A percentile compares a stretch with the other conserved stretches of the same genome.
Evolutionary conservation across 2,329 filamentous ascomycete genomes (phyloP).

Genomic region (Talaromyces verruculosus): DNA sequence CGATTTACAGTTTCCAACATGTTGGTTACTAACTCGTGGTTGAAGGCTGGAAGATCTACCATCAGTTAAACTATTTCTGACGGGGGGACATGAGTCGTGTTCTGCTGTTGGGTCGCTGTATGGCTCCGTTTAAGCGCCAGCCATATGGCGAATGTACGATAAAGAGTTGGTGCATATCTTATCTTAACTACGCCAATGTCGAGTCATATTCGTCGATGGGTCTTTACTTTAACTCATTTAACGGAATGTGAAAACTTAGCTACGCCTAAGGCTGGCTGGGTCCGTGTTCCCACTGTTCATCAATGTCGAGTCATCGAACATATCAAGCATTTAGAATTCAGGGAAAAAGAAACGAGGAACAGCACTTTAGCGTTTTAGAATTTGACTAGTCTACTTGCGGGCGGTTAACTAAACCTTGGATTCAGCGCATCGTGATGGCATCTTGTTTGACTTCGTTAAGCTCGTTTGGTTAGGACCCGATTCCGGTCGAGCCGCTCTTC

Average conservation of each 20-base stretch:
- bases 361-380: neutral
- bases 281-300: slow-evolving; percentile 6
- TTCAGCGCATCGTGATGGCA: neutral
- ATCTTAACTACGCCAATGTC: neutral
- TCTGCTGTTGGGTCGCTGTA: neutral
- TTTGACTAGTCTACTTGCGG: slow-evolving; percentile 7
- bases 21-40: neutral
- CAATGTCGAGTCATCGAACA: neutral
- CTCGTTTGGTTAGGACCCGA: neutral
- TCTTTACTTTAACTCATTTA: neutral
- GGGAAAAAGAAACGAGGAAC: neutral
- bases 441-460: neutral
- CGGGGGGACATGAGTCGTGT: slow-evolving; percentile 4
- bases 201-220: neutral
- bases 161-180: slow-evolving; percentile 5
- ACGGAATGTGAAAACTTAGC: neutral
- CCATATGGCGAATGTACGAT: neutral
- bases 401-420: neutral
- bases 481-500: slow-evolving; percentile 5
- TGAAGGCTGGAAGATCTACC: neutral
- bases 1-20: neutral
- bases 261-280: slow-evolving; percentile 1
- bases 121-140: slow-evolving; percentile 17
- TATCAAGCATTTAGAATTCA: slow-evolving; percentile 1
- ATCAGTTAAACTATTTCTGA: slow-evolving; percentile 1